phyloP scores from a whole-genome alignment of 768 basidiomycete genomes.

The Mycena albidolilacea region DNA sequence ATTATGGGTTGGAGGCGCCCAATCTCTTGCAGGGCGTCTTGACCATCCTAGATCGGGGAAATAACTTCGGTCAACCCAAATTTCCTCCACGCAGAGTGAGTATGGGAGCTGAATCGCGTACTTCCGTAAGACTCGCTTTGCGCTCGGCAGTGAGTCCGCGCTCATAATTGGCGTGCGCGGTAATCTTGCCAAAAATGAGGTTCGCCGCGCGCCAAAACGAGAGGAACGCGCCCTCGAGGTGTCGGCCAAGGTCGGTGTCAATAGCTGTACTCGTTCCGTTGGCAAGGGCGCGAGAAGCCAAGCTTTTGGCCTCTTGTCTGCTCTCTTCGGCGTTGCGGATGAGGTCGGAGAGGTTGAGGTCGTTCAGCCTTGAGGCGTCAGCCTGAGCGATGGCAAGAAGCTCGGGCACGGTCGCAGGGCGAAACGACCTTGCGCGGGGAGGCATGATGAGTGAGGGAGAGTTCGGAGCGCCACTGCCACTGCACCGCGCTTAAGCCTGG shows the following conservation, averaged over 20 bases:
- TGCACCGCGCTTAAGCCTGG: too few species aligned
- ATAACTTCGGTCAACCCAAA: neutral
- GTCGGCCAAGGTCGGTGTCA: neutral
- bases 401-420: slow-evolving; percentile 1
- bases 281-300: neutral
- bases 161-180: neutral
- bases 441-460: neutral
- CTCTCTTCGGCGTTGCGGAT: neutral
- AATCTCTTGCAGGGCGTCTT: slow-evolving; percentile 1
- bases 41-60: neutral
- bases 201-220: neutral
- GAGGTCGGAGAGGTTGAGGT: neutral
- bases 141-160: neutral
- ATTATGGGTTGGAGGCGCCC: neutral
- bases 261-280: neutral
- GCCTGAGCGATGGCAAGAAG: slow-evolving; percentile 1
- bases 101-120: neutral
- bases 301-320: neutral
- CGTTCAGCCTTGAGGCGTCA: neutral
- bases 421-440: neutral
- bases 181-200: neutral
- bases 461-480: too few species aligned
- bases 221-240: neutral
- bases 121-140: neutral
- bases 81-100: too few species aligned